A percentile compares a stretch with the other conserved stretches of the same genome.
These are phyloP conservation scores for Cyberlindnera amylophila DNA, from an alignment of 805 yeast genomes.

Conservation along the genomic window DNA sequence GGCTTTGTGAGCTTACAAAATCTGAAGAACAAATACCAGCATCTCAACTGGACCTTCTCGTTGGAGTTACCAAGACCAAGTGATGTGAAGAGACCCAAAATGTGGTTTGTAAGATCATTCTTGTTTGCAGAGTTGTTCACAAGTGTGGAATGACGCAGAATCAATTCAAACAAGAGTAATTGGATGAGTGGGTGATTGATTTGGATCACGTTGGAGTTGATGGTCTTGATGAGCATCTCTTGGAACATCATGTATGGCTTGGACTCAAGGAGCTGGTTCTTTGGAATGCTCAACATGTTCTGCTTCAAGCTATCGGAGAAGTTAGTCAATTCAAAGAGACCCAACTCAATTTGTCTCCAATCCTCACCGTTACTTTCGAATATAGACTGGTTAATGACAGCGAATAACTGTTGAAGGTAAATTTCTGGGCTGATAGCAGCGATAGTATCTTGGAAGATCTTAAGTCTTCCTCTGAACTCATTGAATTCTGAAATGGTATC, in stretches of 20 bases:
- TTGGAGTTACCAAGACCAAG: slow-evolving; percentile 76
- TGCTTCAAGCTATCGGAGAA: slow-evolving; percentile 77
- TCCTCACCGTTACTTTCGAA: slow-evolving; percentile 35
- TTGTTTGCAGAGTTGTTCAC: slow-evolving; percentile 45
- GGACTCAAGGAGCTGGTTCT: slow-evolving; percentile 59
- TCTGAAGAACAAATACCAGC: slow-evolving; percentile 88
- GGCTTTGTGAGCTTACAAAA: slow-evolving; percentile 77
- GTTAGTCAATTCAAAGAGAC: slow-evolving; percentile 74
- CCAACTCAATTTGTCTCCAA: slow-evolving; percentile 87
- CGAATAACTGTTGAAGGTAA: slow-evolving; percentile 55
- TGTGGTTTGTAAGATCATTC: slow-evolving; percentile 51
- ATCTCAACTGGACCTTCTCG: slow-evolving; percentile 72
- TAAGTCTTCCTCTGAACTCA: slow-evolving; percentile 73
- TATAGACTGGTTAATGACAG: slow-evolving; percentile 52
- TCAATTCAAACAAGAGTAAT: slow-evolving; percentile 75
- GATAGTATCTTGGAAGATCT: slow-evolving; percentile 80
- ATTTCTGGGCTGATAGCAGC: slow-evolving; percentile 56
- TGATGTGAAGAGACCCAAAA: slow-evolving; percentile 75
- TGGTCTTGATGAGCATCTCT: slow-evolving; percentile 51
- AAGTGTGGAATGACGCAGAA: slow-evolving; percentile 72
- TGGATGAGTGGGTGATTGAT: slow-evolving; percentile 81
- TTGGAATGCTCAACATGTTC: slow-evolving; percentile 67
- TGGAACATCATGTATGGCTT: slow-evolving; percentile 61
- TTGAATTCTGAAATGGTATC: slow-evolving; percentile 74
- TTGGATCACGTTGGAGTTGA: slow-evolving; percentile 43